Percentiles rank a stretch among this genome's conserved stretches.
These are phyloP conservation scores for Acanthamoeba castellanii DNA, from an alignment of 208 protist species.

Conservation along the genomic window DNA sequence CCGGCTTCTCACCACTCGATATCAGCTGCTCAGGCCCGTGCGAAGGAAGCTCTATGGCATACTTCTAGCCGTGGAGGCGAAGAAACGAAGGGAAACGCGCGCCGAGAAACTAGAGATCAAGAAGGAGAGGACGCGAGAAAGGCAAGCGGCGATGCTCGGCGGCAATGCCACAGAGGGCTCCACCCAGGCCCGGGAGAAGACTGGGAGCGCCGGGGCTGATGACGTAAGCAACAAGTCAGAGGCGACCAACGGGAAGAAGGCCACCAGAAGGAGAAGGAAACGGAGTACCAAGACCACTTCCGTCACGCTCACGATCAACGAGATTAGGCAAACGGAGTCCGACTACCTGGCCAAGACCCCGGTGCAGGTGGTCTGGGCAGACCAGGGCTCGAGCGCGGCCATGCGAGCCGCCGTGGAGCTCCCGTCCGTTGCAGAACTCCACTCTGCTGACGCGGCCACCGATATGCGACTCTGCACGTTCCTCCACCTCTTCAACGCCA, in stretches of 20 bases:
- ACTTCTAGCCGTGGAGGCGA: neutral
- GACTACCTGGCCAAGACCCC: neutral
- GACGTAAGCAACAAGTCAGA: neutral
- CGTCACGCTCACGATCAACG: neutral
- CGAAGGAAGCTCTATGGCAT: conserved; percentile 11
- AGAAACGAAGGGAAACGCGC: neutral
- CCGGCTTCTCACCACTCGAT: neutral
- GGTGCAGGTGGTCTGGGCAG: neutral
- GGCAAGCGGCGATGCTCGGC: neutral
- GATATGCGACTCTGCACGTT: neutral
- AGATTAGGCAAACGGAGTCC: neutral
- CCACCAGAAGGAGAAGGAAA: neutral
- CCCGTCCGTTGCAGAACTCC: neutral
- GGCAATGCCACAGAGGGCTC: neutral
- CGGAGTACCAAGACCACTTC: neutral
- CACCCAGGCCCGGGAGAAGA: neutral
- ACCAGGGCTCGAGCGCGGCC: neutral
- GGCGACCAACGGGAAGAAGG: neutral
- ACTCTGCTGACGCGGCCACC: neutral
- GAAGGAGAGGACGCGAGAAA: neutral
- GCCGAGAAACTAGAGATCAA: neutral
- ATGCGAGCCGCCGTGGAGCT: neutral
- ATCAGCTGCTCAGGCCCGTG: neutral
- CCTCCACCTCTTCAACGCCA: neutral
- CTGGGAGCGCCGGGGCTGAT: no score